phyloP scores from a whole-genome alignment of 2,329 filamentous ascomycete genomes.

The Tolypocladium paradoxum region DNA sequence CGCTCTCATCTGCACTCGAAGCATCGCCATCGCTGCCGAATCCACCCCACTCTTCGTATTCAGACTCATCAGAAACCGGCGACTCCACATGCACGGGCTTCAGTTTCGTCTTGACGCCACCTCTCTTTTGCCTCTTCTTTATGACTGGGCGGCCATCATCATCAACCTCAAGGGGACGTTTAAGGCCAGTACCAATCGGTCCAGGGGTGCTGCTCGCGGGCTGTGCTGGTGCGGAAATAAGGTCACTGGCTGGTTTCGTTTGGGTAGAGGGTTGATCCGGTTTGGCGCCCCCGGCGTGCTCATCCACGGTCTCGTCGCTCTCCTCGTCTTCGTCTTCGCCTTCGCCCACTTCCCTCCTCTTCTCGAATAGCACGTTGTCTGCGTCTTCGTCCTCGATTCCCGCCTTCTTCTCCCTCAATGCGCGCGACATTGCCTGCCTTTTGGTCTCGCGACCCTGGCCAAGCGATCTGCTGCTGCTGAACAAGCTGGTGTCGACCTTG shows the following conservation, averaged over 20 bases:
- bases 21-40: constrained; percentile 41
- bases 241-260: constrained; percentile 2
- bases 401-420: constrained; percentile 52
- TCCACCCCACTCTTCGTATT: constrained; percentile 49
- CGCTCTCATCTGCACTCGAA: constrained; percentile 10
- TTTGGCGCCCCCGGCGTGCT: constrained; percentile 7
- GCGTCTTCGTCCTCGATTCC: constrained; percentile 45
- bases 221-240: constrained; percentile 3
- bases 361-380: constrained; percentile 38
- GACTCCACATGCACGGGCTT: constrained; percentile 31
- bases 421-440: constrained; percentile 53
- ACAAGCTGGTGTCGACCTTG: constrained; percentile 72
- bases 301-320: constrained; percentile 9
- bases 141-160: constrained; percentile 72
- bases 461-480: constrained; percentile 67
- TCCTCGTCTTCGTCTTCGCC: constrained; percentile 19
- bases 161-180: constrained; percentile 73
- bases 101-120: constrained; percentile 46
- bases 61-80: constrained; percentile 23
- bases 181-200: constrained; percentile 65
- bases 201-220: background rate
- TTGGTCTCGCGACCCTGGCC: constrained; percentile 64
- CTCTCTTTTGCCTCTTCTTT: constrained; percentile 67
- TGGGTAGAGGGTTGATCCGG: background rate
- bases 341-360: constrained; percentile 16